These are phyloP conservation scores for Coemansia sp. DNA, from an alignment of 371 early-diverging fungal species.

Conservation along the genomic window DNA sequence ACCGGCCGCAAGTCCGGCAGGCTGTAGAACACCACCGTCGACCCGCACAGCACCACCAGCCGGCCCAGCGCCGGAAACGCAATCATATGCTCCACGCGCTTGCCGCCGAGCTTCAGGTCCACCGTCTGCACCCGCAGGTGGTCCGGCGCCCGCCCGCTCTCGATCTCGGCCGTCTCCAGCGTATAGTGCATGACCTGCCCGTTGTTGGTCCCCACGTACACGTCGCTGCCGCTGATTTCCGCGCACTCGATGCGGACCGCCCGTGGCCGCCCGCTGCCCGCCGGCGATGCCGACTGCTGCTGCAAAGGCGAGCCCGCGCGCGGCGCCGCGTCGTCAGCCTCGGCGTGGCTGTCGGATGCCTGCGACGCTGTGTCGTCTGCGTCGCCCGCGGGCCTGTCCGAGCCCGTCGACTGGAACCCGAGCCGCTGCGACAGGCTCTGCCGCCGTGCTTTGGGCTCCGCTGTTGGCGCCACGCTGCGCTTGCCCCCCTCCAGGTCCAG, in stretches of 20 bases:
- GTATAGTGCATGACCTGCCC: constrained; percentile 46
- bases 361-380: not conserved
- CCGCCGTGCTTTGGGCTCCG: constrained; percentile 22
- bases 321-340: not conserved
- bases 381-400: not conserved
- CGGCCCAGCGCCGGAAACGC: constrained; percentile 30
- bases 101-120: constrained; percentile 23
- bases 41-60: constrained; percentile 39
- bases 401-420: constrained; percentile 15
- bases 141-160: constrained; percentile 11
- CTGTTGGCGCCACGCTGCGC: not conserved
- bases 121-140: constrained; percentile 14
- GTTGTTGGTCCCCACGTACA: constrained; percentile 47
- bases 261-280: constrained; percentile 1
- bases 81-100: constrained; percentile 43
- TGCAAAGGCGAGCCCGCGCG: not conserved
- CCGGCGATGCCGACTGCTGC: not conserved
- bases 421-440: constrained; percentile 41
- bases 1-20: constrained; percentile 28
- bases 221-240: constrained; percentile 26
- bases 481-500: constrained; percentile 6
- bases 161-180: constrained; percentile 15
- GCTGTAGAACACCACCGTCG: constrained; percentile 20
- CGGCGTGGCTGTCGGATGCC: not conserved
- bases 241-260: constrained; percentile 33